A percentile compares a stretch with the other conserved stretches of the same genome.
phyloP scores from a whole-genome alignment of 225 moss, liverwort and hornwort species.

The Physcomitrellopsis africana region DNA sequence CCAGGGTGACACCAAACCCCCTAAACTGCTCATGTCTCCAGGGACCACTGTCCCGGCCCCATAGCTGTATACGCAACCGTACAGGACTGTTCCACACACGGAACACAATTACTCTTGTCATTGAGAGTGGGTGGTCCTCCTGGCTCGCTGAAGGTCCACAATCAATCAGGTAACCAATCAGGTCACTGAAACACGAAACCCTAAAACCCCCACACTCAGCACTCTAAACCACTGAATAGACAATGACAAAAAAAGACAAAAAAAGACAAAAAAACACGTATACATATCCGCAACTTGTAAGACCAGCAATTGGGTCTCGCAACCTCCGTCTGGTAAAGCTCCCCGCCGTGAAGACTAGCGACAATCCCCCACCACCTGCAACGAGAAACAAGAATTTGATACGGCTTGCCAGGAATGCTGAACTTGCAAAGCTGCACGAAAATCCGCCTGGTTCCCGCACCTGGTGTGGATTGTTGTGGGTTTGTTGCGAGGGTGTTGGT shows the following conservation, averaged over 20 bases:
- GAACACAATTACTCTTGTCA: background rate
- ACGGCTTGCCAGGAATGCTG: background rate
- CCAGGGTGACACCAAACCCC: slow-evolving; percentile 15
- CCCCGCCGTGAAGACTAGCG: slow-evolving; percentile 53
- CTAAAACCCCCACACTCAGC: too few relatives aligned
- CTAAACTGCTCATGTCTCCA: slow-evolving; percentile 2
- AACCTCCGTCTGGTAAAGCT: slow-evolving; percentile 65
- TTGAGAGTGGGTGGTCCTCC: background rate
- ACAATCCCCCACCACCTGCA: slow-evolving; percentile 70
- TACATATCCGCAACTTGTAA: background rate
- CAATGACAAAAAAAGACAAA: background rate
- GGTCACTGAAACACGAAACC: too few relatives aligned
- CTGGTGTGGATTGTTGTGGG: too few relatives aligned
- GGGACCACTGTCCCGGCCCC: background rate
- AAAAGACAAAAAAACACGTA: background rate
- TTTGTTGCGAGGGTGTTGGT: too few relatives aligned
- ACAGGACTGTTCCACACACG: background rate
- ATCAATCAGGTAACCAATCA: too few relatives aligned
- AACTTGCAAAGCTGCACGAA: background rate
- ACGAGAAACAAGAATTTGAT: background rate
- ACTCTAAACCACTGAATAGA: too few relatives aligned
- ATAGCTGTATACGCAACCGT: background rate
- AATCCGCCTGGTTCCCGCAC: background rate
- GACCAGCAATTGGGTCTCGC: slow-evolving; percentile 38
- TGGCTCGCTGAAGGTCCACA: too few relatives aligned